Conservation (phyloP, 225 moss, liverwort and hornwort species). For the Physcomitrellopsis africana region DNA sequence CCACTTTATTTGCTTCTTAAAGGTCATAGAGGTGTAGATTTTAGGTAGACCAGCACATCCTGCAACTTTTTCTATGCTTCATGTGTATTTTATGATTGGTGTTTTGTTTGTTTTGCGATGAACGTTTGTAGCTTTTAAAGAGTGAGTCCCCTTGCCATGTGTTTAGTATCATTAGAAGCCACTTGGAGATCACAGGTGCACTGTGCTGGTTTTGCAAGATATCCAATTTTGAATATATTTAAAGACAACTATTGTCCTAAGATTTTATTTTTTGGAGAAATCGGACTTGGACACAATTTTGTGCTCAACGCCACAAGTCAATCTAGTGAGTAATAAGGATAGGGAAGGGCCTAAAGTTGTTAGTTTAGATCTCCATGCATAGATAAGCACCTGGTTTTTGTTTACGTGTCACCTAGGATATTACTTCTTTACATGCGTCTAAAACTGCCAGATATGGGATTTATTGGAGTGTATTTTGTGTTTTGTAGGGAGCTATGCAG, state of each 20-base stretch:
- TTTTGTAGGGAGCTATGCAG: slow-evolving; percentile 75
- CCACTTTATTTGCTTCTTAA: neutral
- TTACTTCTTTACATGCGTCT: neutral
- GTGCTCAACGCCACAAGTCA: no score
- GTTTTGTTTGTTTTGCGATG: no score
- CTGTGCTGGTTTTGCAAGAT: no score
- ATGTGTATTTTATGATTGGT: no score
- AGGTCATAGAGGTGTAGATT: neutral
- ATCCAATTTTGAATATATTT: no score
- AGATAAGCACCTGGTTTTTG: neutral
- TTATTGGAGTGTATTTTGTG: slow-evolving; percentile 16
- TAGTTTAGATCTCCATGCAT: neutral
- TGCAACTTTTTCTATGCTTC: neutral
- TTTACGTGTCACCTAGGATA: neutral
- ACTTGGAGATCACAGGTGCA: no score
- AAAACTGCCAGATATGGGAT: neutral
- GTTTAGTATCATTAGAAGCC: no score
- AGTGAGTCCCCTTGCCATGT: no score
- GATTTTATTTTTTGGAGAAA: no score
- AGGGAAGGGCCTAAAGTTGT: neutral
- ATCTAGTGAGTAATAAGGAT: neutral
- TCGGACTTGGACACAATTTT: no score
- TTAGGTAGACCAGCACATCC: neutral
- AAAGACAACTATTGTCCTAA: no score
- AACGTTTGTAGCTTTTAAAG: no score